Evolutionary conservation across 2,329 filamentous ascomycete species (phyloP).

Genomic region (Xylariales sp.): DNA sequence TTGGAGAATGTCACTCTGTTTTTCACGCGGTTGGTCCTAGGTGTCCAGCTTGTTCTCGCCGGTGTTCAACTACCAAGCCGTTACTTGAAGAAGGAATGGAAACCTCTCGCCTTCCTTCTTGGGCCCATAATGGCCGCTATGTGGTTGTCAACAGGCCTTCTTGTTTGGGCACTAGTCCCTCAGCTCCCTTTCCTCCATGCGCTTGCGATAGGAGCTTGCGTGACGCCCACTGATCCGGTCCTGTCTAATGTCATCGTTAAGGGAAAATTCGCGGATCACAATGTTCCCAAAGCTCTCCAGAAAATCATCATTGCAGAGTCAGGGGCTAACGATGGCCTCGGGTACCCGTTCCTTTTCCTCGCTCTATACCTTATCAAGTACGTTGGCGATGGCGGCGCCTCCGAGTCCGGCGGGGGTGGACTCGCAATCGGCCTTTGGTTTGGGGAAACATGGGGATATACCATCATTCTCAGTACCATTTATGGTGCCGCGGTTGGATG

Average conservation of each 20-base stretch:
- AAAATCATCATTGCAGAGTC: constrained; percentile 85
- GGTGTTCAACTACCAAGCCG: constrained; percentile 88
- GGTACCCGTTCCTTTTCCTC: constrained; percentile 89
- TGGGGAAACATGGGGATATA: constrained; percentile 86
- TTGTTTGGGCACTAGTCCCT: constrained; percentile 82
- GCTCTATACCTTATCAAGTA: constrained; percentile 87
- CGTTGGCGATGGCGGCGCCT: constrained; percentile 66
- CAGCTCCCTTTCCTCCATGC: constrained; percentile 80
- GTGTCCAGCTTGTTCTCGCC: constrained; percentile 89
- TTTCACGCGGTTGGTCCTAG: constrained; percentile 87
- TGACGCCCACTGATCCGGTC: constrained; percentile 93
- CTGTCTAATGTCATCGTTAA: constrained; percentile 92
- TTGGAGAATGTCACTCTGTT: constrained; percentile 81
- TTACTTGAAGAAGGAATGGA: constrained; percentile 84
- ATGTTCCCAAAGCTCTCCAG: constrained; percentile 84
- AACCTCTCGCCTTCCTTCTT: constrained; percentile 76
- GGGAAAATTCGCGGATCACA: constrained; percentile 91
- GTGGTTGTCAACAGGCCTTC: constrained; percentile 84
- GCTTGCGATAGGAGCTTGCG: constrained; percentile 82
- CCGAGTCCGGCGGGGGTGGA: constrained; percentile 67
- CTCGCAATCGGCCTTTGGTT: constrained; percentile 85
- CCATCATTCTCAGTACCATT: constrained; percentile 78
- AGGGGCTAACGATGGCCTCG: constrained; percentile 88
- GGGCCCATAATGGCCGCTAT: constrained; percentile 87
- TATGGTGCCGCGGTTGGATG: constrained; percentile 85